phyloP scores from a whole-genome alignment of 805 yeast species.

The Hanseniaspora valbyensis region DNA sequence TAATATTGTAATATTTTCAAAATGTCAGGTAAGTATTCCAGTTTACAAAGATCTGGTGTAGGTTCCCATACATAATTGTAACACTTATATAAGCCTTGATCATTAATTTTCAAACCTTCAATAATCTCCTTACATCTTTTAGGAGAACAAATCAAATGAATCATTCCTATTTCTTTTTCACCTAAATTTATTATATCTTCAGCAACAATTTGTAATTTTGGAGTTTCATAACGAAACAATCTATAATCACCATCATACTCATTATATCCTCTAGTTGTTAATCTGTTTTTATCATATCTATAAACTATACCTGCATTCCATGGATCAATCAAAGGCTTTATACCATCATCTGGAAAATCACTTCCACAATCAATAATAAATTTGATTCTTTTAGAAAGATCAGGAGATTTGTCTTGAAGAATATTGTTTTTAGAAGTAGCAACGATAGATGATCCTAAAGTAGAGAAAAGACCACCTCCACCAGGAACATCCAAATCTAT shows the following conservation, averaged over 20 bases:
- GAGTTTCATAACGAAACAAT: conserved; percentile 50
- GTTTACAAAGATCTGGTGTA: conserved; percentile 59
- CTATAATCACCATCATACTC: conserved; percentile 54
- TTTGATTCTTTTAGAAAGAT: conserved; percentile 37
- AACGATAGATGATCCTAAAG: conserved; percentile 45
- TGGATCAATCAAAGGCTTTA: conserved; percentile 32
- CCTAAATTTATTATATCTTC: conserved; percentile 33
- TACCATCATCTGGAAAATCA: conserved; percentile 53
- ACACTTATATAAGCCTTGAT: conserved; percentile 21
- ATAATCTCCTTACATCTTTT: conserved; percentile 44
- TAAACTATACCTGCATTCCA: conserved; percentile 57
- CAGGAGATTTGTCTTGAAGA: conserved; percentile 25
- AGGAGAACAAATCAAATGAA: conserved; percentile 70
- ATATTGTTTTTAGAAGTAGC: conserved; percentile 1
- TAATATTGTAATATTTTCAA: conserved; percentile 18
- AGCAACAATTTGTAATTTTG: conserved; percentile 49
- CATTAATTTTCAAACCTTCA: conserved; percentile 22
- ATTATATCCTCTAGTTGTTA: conserved; percentile 77
- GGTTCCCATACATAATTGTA: conserved; percentile 70
- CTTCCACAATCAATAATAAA: conserved; percentile 71
- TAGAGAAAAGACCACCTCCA: conserved; percentile 82
- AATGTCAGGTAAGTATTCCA: conserved; percentile 35
- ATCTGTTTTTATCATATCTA: conserved; percentile 41
- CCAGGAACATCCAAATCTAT: conserved; percentile 52
- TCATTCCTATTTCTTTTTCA: conserved; percentile 27